phyloP scores from a whole-genome alignment of 139 green algal species.

The Haematococcus sp. region DNA sequence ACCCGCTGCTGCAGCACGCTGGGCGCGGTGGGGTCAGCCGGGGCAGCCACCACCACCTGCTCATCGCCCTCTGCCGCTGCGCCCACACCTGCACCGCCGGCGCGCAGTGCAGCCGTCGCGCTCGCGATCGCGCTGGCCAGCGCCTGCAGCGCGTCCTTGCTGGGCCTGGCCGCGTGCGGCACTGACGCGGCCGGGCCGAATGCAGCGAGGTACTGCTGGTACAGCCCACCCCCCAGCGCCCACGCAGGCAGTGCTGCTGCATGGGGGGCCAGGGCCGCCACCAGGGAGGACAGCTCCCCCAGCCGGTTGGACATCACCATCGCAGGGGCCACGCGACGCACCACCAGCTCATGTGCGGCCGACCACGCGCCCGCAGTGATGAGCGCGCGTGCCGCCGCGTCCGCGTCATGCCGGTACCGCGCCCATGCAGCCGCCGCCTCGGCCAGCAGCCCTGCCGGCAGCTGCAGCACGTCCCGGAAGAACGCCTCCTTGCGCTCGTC shows the following conservation, averaged over 20 bases:
- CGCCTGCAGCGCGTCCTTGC: not conserved
- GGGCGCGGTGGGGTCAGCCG: not conserved
- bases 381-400: constrained; percentile 17
- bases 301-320: constrained; percentile 25
- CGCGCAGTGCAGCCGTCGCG: not conserved
- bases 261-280: not conserved
- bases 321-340: constrained; percentile 28
- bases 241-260: not conserved
- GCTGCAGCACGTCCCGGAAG: constrained; percentile 39
- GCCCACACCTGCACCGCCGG: not conserved
- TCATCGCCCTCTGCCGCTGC: not conserved
- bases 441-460: constrained; percentile 48
- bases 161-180: not conserved
- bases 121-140: not conserved
- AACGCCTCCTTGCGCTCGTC: constrained; percentile 34
- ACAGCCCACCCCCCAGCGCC: not conserved
- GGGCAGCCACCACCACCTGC: not conserved
- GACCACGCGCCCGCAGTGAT: constrained; percentile 34
- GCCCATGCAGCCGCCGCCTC: constrained; percentile 42
- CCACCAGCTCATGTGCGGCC: constrained; percentile 46
- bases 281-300: not conserved
- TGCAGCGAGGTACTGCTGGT: not conserved
- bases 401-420: constrained; percentile 37
- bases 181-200: not conserved
- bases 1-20: constrained; percentile 17